Evolutionary conservation across 257 asterid species (phyloP).

Genomic region (Petunia axillaris): DNA sequence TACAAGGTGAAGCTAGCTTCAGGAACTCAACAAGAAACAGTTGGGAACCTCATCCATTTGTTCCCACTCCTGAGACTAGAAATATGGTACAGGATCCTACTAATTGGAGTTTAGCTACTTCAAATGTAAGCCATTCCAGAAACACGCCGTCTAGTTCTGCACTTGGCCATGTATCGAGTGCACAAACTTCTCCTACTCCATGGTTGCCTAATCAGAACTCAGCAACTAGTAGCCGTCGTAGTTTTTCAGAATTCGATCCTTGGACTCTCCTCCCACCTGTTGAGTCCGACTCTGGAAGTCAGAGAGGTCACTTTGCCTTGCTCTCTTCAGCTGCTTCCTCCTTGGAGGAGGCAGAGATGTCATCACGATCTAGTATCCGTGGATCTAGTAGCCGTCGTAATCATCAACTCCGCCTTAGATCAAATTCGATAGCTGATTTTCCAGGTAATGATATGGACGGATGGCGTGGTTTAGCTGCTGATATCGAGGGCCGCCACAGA

Average conservation of each 20-base stretch:
- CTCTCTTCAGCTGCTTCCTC: slow-evolving; percentile 58
- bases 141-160: slow-evolving; percentile 51
- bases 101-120: slow-evolving; percentile 67
- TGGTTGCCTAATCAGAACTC: slow-evolving; percentile 62
- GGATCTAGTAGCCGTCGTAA: slow-evolving; percentile 41
- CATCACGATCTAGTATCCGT: slow-evolving; percentile 24
- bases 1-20: slow-evolving; percentile 46
- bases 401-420: slow-evolving; percentile 47
- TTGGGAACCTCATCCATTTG: slow-evolving; percentile 49
- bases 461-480: slow-evolving; percentile 69
- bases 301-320: slow-evolving; percentile 54
- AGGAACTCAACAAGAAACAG: slow-evolving; percentile 53
- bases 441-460: slow-evolving; percentile 51
- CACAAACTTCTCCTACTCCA: slow-evolving; percentile 40
- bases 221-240: slow-evolving; percentile 50
- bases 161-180: slow-evolving; percentile 42
- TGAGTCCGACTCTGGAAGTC: slow-evolving; percentile 56
- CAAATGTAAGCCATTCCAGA: slow-evolving; percentile 52
- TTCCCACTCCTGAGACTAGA: slow-evolving; percentile 57
- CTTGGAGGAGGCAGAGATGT: slow-evolving; percentile 26
- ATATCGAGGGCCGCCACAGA: slow-evolving; percentile 70
- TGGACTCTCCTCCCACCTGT: slow-evolving; percentile 53
- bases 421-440: slow-evolving; percentile 50
- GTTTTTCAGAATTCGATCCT: slow-evolving; percentile 48
- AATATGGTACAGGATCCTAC: slow-evolving; percentile 53